Conservation (phyloP, 1,139 yeast genomes). For the Trichomonascaceae sp. region DNA sequence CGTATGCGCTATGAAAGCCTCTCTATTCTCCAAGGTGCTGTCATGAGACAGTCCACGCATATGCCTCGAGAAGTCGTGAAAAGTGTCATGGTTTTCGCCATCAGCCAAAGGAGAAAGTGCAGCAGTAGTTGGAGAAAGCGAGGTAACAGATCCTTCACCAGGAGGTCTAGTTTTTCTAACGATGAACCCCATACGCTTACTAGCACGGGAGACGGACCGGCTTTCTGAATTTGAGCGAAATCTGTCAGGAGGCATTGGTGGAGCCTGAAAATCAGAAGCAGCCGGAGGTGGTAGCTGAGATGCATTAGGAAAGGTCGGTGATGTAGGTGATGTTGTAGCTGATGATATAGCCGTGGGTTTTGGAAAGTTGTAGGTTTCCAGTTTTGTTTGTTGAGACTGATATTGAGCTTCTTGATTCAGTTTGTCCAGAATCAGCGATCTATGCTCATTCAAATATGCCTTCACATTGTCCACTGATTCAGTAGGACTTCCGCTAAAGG, state of each 20-base stretch:
- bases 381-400: background rate
- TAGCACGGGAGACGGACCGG: constrained; percentile 46
- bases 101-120: constrained; percentile 3
- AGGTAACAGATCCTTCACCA: constrained; percentile 1
- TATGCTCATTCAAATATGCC: constrained; percentile 33
- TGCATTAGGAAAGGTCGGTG: constrained; percentile 2
- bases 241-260: constrained; percentile 32
- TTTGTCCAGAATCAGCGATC: background rate
- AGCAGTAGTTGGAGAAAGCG: constrained; percentile 8
- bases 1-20: background rate
- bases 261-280: background rate
- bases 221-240: constrained; percentile 56
- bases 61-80: constrained; percentile 9
- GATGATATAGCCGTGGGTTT: constrained; percentile 5
- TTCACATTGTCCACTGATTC: constrained; percentile 51
- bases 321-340: constrained; percentile 2
- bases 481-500: constrained; percentile 36
- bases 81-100: constrained; percentile 1
- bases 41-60: constrained; percentile 22
- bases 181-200: constrained; percentile 30
- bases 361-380: constrained; percentile 3
- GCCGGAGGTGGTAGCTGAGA: constrained; percentile 12
- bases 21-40: constrained; percentile 14
- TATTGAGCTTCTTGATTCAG: background rate
- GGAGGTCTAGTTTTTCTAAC: constrained; percentile 19